Evolutionary conservation across 2,329 filamentous ascomycete genomes (phyloP).

Genomic region (Lasiodiplodia hormozganensis): DNA sequence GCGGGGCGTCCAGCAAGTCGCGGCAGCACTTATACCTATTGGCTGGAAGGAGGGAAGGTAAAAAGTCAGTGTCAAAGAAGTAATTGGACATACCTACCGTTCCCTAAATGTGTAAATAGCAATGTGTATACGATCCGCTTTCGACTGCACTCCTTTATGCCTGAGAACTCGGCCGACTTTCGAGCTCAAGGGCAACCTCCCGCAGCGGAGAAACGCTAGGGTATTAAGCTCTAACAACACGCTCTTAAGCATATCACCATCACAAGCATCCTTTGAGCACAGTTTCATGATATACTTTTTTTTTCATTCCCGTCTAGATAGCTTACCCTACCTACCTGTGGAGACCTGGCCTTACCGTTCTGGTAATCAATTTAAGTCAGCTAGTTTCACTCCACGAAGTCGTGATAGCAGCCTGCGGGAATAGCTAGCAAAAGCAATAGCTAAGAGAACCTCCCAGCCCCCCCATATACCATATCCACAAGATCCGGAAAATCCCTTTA

Average conservation of each 20-base stretch:
- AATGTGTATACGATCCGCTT: neutral
- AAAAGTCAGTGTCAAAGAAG: neutral
- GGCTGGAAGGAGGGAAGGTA: slow-evolving; percentile 64
- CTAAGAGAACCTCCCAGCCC: neutral
- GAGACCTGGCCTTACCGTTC: neutral
- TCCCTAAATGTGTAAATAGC: neutral
- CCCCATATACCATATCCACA: neutral
- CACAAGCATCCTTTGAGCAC: neutral
- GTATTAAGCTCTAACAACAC: no score
- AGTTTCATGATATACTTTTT: neutral
- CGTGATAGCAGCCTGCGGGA: neutral
- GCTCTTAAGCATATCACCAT: neutral
- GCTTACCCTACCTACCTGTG: neutral
- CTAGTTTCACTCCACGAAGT: neutral
- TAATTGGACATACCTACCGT: neutral
- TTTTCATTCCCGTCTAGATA: neutral
- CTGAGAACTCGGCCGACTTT: no score
- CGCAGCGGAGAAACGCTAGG: no score
- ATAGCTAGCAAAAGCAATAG: neutral
- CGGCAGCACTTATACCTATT: slow-evolving; percentile 84
- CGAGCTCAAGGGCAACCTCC: no score
- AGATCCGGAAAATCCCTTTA: neutral
- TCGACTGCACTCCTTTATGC: no score
- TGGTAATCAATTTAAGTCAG: slow-evolving; percentile 1
- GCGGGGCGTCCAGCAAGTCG: slow-evolving; percentile 82